These are phyloP conservation scores for Rhexocercosporidium sp. DNA, from an alignment of 2,329 filamentous ascomycete genomes.

Conservation along the genomic window DNA sequence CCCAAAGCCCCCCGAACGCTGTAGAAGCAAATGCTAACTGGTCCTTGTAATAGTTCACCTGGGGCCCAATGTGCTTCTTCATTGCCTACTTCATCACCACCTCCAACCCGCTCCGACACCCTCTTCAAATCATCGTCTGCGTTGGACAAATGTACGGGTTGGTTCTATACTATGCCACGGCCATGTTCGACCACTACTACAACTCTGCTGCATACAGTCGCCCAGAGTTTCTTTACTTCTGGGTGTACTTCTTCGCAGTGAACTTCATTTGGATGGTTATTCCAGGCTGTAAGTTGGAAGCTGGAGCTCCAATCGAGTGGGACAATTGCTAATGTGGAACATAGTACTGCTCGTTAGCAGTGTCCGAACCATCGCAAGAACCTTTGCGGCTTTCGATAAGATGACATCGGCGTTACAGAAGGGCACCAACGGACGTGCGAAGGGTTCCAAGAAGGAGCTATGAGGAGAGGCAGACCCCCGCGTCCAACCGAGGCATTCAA, in stretches of 20 bases:
- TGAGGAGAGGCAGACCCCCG: slow-evolving; percentile 4
- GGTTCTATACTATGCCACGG: slow-evolving; percentile 67
- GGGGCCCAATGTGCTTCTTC: slow-evolving; percentile 63
- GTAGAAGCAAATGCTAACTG: not conserved
- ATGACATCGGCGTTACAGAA: slow-evolving; percentile 19
- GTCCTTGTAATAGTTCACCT: slow-evolving; percentile 49
- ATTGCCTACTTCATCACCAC: slow-evolving; percentile 53
- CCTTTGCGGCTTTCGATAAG: slow-evolving; percentile 44
- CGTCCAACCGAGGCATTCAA: slow-evolving; percentile 7
- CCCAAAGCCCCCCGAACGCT: not conserved
- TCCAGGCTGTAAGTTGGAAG: slow-evolving; percentile 53
- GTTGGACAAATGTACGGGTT: slow-evolving; percentile 55
- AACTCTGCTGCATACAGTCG: slow-evolving; percentile 57
- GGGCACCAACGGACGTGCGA: slow-evolving; percentile 7
- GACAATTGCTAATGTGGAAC: not conserved
- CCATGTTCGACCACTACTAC: slow-evolving; percentile 54
- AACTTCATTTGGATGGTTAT: slow-evolving; percentile 67
- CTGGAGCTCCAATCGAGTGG: too few species aligned
- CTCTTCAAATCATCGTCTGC: slow-evolving; percentile 51
- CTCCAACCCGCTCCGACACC: slow-evolving; percentile 53
- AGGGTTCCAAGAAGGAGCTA: slow-evolving; percentile 11
- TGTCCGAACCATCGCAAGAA: slow-evolving; percentile 42
- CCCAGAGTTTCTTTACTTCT: slow-evolving; percentile 66
- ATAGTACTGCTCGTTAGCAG: slow-evolving; percentile 39
- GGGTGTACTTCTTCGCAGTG: slow-evolving; percentile 66